Percentiles rank a stretch among this genome's conserved stretches.
These are phyloP conservation scores for Amanita pseudoporphyria DNA, from an alignment of 768 basidiomycete genomes.

Conservation along the genomic window DNA sequence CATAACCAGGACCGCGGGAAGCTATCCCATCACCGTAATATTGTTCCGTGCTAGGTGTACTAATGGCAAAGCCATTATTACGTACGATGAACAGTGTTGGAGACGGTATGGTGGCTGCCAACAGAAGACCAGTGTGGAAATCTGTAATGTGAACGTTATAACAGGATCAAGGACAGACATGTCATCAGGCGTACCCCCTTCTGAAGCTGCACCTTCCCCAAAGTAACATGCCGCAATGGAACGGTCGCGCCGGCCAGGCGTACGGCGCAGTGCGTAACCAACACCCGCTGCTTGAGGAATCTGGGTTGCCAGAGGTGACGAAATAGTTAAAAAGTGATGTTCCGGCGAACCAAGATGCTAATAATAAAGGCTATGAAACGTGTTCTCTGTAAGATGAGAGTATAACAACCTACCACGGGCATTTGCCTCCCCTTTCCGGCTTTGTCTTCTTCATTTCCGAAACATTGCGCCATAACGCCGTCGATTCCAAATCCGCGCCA, in stretches of 20 bases:
- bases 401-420: conserved; percentile 63
- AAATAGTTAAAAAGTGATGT: conserved; percentile 90
- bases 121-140: conserved; percentile 84
- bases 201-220: conserved; percentile 90
- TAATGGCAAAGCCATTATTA: conserved; percentile 93
- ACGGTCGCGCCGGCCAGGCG: conserved; percentile 53
- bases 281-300: conserved; percentile 94
- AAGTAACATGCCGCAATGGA: conserved; percentile 86
- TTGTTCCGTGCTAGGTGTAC: conserved; percentile 83
- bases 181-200: conserved; percentile 46
- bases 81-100: conserved; percentile 69
- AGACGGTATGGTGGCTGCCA: conserved; percentile 68
- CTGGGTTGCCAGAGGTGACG: conserved; percentile 88
- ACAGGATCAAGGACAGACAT: neutral
- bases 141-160: conserved; percentile 32
- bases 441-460: conserved; percentile 75
- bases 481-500: conserved; percentile 81
- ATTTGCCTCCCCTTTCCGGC: conserved; percentile 85
- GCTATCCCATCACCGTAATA: conserved; percentile 92
- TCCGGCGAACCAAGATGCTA: conserved; percentile 80
- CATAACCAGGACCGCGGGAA: conserved; percentile 84
- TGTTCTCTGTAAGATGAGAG: neutral
- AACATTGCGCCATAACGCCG: conserved; percentile 85
- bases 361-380: conserved; percentile 16
- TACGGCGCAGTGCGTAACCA: conserved; percentile 78